Conservation (phyloP, 2,329 filamentous ascomycete species). For the Stagonosporopsis vannaccii region DNA sequence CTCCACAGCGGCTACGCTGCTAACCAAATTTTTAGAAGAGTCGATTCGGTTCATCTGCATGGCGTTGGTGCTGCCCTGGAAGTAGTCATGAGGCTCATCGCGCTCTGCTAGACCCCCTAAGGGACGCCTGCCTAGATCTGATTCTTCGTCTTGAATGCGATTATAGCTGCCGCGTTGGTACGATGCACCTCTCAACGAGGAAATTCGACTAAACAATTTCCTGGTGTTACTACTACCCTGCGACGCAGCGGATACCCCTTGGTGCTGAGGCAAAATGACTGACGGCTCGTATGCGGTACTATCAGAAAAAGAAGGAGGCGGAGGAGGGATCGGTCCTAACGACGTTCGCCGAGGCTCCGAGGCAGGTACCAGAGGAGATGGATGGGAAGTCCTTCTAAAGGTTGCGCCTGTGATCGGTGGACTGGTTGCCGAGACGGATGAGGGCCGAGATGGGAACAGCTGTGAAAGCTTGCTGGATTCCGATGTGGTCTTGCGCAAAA, state of each 20-base stretch:
- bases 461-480: constrained; percentile 46
- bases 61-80: constrained; percentile 40
- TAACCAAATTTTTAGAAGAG: constrained; percentile 17
- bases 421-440: constrained; percentile 35
- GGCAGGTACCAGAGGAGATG: constrained; percentile 39
- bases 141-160: constrained; percentile 45
- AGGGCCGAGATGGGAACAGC: constrained; percentile 46
- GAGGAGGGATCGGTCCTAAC: constrained; percentile 33
- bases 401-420: constrained; percentile 24
- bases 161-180: constrained; percentile 36
- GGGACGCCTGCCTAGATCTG: constrained; percentile 11
- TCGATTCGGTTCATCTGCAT: constrained; percentile 39
- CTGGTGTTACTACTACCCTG: constrained; percentile 36
- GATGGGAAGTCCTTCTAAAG: constrained; percentile 40
- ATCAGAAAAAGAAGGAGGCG: constrained; percentile 41
- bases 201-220: constrained; percentile 41
- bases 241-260: constrained; percentile 24
- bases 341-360: constrained; percentile 39
- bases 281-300: constrained; percentile 41
- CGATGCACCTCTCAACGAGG: constrained; percentile 34
- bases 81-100: constrained; percentile 38
- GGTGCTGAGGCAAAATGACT: constrained; percentile 28
- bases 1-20: constrained; percentile 25
- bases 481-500: constrained; percentile 39
- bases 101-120: constrained; percentile 40